Evolutionary conservation across 805 yeast species (phyloP).

Genomic region (Kurtzmaniella fragi): DNA sequence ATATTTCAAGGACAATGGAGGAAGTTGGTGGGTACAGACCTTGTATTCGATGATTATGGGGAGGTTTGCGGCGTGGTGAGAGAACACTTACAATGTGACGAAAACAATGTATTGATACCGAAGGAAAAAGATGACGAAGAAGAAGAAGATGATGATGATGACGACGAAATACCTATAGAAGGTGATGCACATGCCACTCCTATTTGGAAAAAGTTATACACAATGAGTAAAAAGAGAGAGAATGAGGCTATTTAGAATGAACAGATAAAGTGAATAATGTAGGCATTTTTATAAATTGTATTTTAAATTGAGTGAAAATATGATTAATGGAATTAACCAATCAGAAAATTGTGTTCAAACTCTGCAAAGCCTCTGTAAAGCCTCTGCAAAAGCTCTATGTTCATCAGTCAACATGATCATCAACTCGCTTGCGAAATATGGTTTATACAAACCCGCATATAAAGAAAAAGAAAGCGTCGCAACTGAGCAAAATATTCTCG

Average conservation of each 20-base stretch:
- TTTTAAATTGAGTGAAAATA: no score
- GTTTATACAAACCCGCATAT: no score
- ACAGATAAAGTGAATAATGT: no score
- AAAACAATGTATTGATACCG: slow-evolving; percentile 18
- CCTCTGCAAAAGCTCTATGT: no score
- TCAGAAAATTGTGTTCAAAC: no score
- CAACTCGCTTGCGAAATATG: no score
- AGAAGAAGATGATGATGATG: slow-evolving; percentile 10
- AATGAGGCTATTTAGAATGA: neutral
- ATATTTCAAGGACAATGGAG: slow-evolving; percentile 76
- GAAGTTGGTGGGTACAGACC: slow-evolving; percentile 71
- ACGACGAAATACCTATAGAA: slow-evolving; percentile 9
- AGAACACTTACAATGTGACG: slow-evolving; percentile 32
- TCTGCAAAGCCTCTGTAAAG: no score
- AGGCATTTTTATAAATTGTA: no score
- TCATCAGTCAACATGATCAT: no score
- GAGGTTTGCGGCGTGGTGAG: slow-evolving; percentile 34
- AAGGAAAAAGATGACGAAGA: slow-evolving; percentile 16
- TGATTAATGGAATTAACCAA: no score
- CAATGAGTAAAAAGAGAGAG: slow-evolving; percentile 2
- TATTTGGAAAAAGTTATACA: neutral
- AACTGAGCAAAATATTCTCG: no score
- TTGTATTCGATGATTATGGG: slow-evolving; percentile 39
- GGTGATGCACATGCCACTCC: slow-evolving; percentile 1
- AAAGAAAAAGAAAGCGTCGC: no score